Evolutionary conservation across 768 basidiomycete genomes (phyloP).

Genomic region (Sarcomyxa edulis): DNA sequence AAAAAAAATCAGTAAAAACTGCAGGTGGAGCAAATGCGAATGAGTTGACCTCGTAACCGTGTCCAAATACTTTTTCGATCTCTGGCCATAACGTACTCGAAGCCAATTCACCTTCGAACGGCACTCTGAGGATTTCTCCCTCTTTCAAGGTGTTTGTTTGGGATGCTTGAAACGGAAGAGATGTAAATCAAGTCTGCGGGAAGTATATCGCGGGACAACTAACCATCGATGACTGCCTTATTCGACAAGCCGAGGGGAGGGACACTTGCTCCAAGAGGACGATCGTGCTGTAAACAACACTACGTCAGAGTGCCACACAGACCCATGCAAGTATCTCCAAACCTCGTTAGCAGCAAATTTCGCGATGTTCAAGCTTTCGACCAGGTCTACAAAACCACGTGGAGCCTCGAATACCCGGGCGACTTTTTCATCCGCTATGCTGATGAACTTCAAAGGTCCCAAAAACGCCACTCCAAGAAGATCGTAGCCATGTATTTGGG

Average conservation of each 20-base stretch:
- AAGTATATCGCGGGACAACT: constrained; percentile 18
- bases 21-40: constrained; percentile 1
- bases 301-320: constrained; percentile 6
- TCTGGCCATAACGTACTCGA: constrained; percentile 94
- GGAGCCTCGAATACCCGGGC: constrained; percentile 92
- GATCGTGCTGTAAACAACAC: constrained; percentile 34
- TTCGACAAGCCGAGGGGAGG: constrained; percentile 95
- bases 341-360: constrained; percentile 49
- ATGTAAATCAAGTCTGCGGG: not conserved
- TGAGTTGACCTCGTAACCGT: constrained; percentile 85
- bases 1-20: constrained; percentile 1
- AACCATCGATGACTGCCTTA: constrained; percentile 77
- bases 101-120: constrained; percentile 90
- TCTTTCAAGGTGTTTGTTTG: not conserved
- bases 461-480: constrained; percentile 77
- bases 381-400: constrained; percentile 62
- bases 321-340: constrained; percentile 9
- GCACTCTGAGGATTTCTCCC: constrained; percentile 19
- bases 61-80: constrained; percentile 93
- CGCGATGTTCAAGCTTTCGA: constrained; percentile 46
- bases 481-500: constrained; percentile 97
- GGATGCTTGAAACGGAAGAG: too few species aligned
- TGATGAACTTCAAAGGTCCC: constrained; percentile 72
- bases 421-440: constrained; percentile 96
- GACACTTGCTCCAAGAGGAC: constrained; percentile 80